Percentiles rank a stretch among this genome's conserved stretches.
These are phyloP conservation scores for Blastocrithidia nonstop DNA, from an alignment of 208 protist genomes.

Conservation along the genomic window DNA sequence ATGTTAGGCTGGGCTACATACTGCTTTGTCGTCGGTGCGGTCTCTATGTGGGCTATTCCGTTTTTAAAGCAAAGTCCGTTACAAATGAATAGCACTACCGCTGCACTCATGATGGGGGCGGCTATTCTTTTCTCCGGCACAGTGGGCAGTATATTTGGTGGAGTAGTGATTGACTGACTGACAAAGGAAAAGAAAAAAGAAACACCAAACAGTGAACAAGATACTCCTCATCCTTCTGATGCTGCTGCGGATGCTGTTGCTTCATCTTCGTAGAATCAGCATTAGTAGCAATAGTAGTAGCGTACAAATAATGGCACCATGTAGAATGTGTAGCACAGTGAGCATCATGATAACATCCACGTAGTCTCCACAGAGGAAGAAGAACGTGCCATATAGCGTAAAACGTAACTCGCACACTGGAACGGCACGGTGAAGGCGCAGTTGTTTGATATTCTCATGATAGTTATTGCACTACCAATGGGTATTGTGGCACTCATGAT, in stretches of 20 bases:
- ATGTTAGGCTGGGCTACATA: slow-evolving; percentile 66
- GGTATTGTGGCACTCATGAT: slow-evolving; percentile 25
- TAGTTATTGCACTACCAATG: slow-evolving; percentile 24
- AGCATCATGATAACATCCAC: no score
- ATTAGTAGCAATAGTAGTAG: no score
- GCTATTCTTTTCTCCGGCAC: slow-evolving; percentile 48
- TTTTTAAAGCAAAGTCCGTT: slow-evolving; percentile 59
- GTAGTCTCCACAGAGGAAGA: no score
- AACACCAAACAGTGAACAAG: no score
- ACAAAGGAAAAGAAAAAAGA: no score
- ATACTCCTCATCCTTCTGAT: no score
- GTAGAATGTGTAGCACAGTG: no score
- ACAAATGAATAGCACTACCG: slow-evolving; percentile 12
- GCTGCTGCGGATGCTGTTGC: no score
- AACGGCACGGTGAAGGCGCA: slow-evolving; percentile 29
- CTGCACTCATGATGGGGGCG: slow-evolving; percentile 35
- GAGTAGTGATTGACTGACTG: slow-evolving; percentile 35
- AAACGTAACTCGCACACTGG: no score
- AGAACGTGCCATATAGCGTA: no score
- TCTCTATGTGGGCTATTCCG: slow-evolving; percentile 68
- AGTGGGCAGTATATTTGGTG: slow-evolving; percentile 47
- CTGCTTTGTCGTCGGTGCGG: slow-evolving; percentile 70
- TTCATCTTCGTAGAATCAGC: no score
- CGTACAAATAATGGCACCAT: no score
- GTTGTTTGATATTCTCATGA: slow-evolving; percentile 28